These are phyloP conservation scores for Picocystis sp. DNA, from an alignment of 163 green algal species.

Conservation along the genomic window DNA sequence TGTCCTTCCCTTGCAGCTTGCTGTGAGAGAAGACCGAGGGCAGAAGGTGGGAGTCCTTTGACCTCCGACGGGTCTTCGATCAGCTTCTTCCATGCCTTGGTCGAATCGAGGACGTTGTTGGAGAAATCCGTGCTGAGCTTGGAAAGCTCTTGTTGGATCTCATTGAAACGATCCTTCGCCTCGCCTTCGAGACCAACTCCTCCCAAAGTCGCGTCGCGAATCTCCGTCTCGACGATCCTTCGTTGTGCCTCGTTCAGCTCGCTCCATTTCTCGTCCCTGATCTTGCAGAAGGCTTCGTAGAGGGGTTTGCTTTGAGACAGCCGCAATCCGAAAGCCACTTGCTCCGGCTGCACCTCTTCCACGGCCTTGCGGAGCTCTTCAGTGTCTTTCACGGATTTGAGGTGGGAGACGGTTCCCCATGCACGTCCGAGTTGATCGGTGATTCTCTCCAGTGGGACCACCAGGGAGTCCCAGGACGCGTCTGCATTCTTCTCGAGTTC, in stretches of 20 bases:
- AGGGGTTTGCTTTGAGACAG: constrained; percentile 58
- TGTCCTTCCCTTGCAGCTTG: constrained; percentile 37
- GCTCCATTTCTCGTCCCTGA: constrained; percentile 30
- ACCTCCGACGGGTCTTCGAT: constrained; percentile 61
- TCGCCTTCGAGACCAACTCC: constrained; percentile 69
- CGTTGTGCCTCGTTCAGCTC: constrained; percentile 53
- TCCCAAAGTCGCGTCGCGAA: constrained; percentile 74
- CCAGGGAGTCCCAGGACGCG: constrained; percentile 26
- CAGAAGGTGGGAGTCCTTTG: constrained; percentile 61
- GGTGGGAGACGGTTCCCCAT: constrained; percentile 81
- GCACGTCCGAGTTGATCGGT: constrained; percentile 53
- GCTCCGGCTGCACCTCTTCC: constrained; percentile 73
- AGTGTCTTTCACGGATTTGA: constrained; percentile 82
- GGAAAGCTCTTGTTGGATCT: constrained; percentile 81
- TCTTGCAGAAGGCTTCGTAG: constrained; percentile 66
- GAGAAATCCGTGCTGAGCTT: constrained; percentile 77
- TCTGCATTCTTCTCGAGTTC: constrained; percentile 29
- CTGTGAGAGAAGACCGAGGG: constrained; percentile 65
- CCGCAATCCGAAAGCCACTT: constrained; percentile 65
- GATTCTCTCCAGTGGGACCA: constrained; percentile 74
- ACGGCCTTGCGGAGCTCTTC: constrained; percentile 61
- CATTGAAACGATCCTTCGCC: constrained; percentile 78
- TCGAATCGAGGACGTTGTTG: constrained; percentile 88
- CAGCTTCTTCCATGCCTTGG: constrained; percentile 73
- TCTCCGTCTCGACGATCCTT: constrained; percentile 69